A percentile compares a stretch with the other conserved stretches of the same genome.
phyloP scores from a whole-genome alignment of 2,329 filamentous ascomycete species.

The Karstenula rhodostoma region DNA sequence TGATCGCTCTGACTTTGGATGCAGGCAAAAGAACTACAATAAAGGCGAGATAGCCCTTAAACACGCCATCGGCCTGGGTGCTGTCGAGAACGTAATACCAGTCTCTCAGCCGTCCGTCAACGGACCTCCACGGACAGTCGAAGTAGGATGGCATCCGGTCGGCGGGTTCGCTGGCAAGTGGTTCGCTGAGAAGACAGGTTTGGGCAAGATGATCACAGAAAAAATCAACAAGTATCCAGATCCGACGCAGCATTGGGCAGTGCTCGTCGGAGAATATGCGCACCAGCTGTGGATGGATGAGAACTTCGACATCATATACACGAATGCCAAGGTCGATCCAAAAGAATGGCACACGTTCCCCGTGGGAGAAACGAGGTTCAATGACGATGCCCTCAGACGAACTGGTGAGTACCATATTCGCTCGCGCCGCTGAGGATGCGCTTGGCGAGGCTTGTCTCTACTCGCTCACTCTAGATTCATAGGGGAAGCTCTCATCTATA shows the following conservation, averaged over 20 bases:
- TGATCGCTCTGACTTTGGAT: slow-evolving; percentile 6
- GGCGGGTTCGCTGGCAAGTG: slow-evolving; percentile 65
- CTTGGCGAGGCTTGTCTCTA: not conserved
- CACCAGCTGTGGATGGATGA: slow-evolving; percentile 71
- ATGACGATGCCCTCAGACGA: slow-evolving; percentile 22
- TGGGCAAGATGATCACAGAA: slow-evolving; percentile 65
- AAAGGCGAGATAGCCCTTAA: slow-evolving; percentile 55
- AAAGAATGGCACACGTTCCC: slow-evolving; percentile 23
- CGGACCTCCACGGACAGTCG: slow-evolving; percentile 54
- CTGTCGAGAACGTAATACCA: slow-evolving; percentile 56
- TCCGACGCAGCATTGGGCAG: slow-evolving; percentile 68
- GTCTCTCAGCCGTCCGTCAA: slow-evolving; percentile 49
- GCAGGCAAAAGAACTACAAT: slow-evolving; percentile 23
- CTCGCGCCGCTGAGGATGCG: not conserved
- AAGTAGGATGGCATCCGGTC: slow-evolving; percentile 68
- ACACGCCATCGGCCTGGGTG: slow-evolving; percentile 56
- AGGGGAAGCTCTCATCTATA: slow-evolving; percentile 63
- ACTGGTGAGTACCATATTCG: slow-evolving; percentile 13
- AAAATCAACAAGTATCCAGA: slow-evolving; percentile 64
- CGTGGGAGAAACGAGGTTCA: slow-evolving; percentile 22
- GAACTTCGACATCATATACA: slow-evolving; percentile 65
- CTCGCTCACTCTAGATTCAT: not conserved
- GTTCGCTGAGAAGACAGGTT: slow-evolving; percentile 64
- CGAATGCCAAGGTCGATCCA: slow-evolving; percentile 50
- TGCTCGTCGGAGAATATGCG: slow-evolving; percentile 63